Evolutionary conservation across 345 rosid species (phyloP).

Genomic region (Bruguiera parviflora): DNA sequence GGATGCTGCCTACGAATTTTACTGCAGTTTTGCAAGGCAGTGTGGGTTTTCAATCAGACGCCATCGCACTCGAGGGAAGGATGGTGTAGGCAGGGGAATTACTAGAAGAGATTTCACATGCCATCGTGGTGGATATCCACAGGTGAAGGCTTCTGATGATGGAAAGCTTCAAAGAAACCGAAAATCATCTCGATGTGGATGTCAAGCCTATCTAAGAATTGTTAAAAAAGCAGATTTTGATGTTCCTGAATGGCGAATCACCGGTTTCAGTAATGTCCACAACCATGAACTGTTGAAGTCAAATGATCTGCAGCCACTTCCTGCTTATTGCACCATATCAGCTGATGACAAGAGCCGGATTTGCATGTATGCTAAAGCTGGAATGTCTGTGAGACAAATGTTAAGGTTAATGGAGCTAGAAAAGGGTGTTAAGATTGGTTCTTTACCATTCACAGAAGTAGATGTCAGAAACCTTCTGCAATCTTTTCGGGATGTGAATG

Average conservation of each 20-base stretch:
- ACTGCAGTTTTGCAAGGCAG: slow-evolving; percentile 62
- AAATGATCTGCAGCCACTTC: slow-evolving; percentile 38
- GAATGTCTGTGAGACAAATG: slow-evolving; percentile 70
- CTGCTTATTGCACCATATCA: slow-evolving; percentile 47
- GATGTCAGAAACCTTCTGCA: slow-evolving; percentile 56
- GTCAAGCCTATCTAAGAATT: slow-evolving; percentile 55
- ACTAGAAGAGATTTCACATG: slow-evolving; percentile 63
- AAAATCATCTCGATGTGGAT: slow-evolving; percentile 57
- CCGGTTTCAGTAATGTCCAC: slow-evolving; percentile 55
- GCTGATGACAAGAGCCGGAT: slow-evolving; percentile 54
- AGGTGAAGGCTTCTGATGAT: slow-evolving; percentile 46
- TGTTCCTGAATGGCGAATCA: slow-evolving; percentile 56
- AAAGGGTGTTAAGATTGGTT: slow-evolving; percentile 66
- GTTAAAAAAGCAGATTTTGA: slow-evolving; percentile 57
- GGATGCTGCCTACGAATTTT: slow-evolving; percentile 62
- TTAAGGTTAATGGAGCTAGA: slow-evolving; percentile 63
- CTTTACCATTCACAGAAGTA: slow-evolving; percentile 56
- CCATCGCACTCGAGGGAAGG: slow-evolving; percentile 59
- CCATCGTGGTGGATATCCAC: slow-evolving; percentile 59
- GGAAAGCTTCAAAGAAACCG: slow-evolving; percentile 57
- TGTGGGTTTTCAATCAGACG: slow-evolving; percentile 60
- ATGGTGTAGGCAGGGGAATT: slow-evolving; percentile 60
- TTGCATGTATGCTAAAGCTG: slow-evolving; percentile 66
- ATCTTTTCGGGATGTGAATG: slow-evolving; percentile 50
- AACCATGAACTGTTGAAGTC: slow-evolving; percentile 53